These are phyloP conservation scores for Dentipellis fragilis DNA, from an alignment of 768 basidiomycete species.

Conservation along the genomic window DNA sequence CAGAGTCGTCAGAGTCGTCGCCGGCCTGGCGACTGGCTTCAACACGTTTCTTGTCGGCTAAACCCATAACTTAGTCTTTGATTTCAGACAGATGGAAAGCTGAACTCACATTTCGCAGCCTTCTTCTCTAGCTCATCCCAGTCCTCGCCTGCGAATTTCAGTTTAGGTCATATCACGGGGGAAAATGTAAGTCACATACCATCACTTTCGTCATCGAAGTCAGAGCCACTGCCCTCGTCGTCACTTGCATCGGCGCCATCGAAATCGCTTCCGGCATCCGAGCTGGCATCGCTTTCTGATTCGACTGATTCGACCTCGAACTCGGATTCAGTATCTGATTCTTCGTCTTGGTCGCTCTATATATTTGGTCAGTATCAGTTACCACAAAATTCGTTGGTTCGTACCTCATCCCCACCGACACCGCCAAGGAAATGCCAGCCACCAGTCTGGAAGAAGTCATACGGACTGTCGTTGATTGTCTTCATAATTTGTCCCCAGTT, in stretches of 20 bases:
- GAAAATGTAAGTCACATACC: conserved; percentile 24
- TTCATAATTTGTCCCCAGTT: conserved; percentile 99
- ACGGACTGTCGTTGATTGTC: conserved; percentile 91
- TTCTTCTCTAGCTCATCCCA: conserved; percentile 95
- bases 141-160: conserved; percentile 56
- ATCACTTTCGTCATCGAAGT: conserved; percentile 55
- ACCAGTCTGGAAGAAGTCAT: conserved; percentile 92
- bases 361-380: background rate
- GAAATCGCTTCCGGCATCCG: conserved; percentile 39
- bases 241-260: conserved; percentile 43
- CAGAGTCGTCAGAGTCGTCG: conserved; percentile 30
- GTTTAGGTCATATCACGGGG: background rate
- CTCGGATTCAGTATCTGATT: conserved; percentile 56
- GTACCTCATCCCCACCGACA: conserved; percentile 53
- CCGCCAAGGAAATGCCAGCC: conserved; percentile 91
- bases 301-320: conserved; percentile 34
- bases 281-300: conserved; percentile 25
- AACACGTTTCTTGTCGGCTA: conserved; percentile 37
- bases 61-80: conserved; percentile 1
- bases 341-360: conserved; percentile 52
- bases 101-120: conserved; percentile 65
- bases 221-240: conserved; percentile 58
- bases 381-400: conserved; percentile 13
- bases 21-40: conserved; percentile 19
- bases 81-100: conserved; percentile 8